These are phyloP conservation scores for Tetrapisispora fleetii DNA, from an alignment of 805 yeast species.

Conservation along the genomic window DNA sequence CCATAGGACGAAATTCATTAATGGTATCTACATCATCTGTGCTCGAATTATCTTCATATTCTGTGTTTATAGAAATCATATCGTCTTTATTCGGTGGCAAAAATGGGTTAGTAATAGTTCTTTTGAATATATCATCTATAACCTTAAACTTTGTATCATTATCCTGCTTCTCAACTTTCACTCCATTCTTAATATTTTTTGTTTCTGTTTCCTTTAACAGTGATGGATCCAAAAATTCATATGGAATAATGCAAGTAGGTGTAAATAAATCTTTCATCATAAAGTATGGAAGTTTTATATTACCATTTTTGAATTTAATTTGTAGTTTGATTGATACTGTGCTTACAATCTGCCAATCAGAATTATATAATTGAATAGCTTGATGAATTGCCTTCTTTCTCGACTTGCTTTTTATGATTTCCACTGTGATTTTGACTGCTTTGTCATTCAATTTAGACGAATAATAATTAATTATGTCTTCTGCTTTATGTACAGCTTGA, in stretches of 20 bases:
- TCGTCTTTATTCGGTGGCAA: constrained; percentile 2
- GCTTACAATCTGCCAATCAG: constrained; percentile 24
- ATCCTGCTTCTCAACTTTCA: not conserved
- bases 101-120: constrained; percentile 20
- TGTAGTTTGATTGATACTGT: constrained; percentile 29
- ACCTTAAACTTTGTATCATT: constrained; percentile 8
- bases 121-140: constrained; percentile 6
- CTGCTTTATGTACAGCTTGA: constrained; percentile 18
- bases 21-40: constrained; percentile 16
- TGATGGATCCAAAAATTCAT: constrained; percentile 26
- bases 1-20: constrained; percentile 22
- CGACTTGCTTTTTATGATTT: constrained; percentile 22
- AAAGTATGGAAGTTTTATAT: constrained; percentile 27
- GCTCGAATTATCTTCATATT: constrained; percentile 5
- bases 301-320: constrained; percentile 29
- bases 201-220: constrained; percentile 13
- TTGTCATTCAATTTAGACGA: constrained; percentile 12
- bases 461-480: constrained; percentile 20
- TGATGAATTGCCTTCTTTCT: constrained; percentile 16
- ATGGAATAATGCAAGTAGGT: constrained; percentile 25
- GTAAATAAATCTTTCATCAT: constrained; percentile 23
- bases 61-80: not conserved
- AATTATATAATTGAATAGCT: constrained; percentile 21
- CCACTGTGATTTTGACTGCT: constrained; percentile 25
- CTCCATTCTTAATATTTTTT: not conserved